Conservation (phyloP, 1,139 yeast genomes). For the Pichia sp. region DNA sequence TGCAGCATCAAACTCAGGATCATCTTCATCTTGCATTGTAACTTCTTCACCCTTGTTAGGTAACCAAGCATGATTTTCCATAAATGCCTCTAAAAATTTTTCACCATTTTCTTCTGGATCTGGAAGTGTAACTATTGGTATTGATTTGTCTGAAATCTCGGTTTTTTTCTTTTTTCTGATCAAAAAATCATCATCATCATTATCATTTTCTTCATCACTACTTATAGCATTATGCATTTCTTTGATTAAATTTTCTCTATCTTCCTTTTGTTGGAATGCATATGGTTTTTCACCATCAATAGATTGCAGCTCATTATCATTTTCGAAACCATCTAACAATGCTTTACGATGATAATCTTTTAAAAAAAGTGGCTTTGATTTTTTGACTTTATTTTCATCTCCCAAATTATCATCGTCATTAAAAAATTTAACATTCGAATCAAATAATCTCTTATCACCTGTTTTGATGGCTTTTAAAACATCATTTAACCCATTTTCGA, state of each 20-base stretch:
- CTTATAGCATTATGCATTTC: constrained; percentile 69
- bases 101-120: constrained; percentile 60
- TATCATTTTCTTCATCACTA: constrained; percentile 43
- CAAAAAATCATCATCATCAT: constrained; percentile 50
- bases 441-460: constrained; percentile 59
- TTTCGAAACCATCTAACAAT: constrained; percentile 58
- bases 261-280: constrained; percentile 69
- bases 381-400: constrained; percentile 43
- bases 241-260: constrained; percentile 59
- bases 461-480: constrained; percentile 66
- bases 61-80: constrained; percentile 83
- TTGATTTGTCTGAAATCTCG: neutral
- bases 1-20: constrained; percentile 85
- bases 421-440: constrained; percentile 66
- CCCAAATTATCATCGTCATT: constrained; percentile 35
- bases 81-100: constrained; percentile 65
- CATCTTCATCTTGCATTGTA: constrained; percentile 52
- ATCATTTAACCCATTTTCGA: constrained; percentile 70
- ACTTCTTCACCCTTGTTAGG: constrained; percentile 45
- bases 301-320: constrained; percentile 44
- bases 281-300: constrained; percentile 47
- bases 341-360: constrained; percentile 90
- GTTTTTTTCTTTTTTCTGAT: constrained; percentile 45
- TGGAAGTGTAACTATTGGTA: constrained; percentile 40
- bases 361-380: constrained; percentile 75